Percentiles rank a stretch among this genome's conserved stretches.
Evolutionary conservation across 441 rosid species (phyloP).

Genomic region (Brassica hybrid): DNA sequence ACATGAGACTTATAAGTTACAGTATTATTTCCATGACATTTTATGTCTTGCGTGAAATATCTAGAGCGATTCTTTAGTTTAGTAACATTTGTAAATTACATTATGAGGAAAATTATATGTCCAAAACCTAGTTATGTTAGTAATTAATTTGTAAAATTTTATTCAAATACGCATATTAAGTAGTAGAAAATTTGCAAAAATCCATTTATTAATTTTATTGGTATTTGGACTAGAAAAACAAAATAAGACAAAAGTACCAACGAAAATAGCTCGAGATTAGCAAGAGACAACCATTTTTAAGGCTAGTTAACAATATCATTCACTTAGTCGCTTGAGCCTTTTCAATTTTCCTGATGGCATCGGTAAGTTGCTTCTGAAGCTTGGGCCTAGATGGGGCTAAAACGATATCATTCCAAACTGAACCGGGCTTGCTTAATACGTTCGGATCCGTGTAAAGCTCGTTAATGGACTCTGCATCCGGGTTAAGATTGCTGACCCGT

Average conservation of each 20-base stretch:
- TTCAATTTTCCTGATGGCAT: slow-evolving; percentile 54
- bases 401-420: slow-evolving; percentile 67
- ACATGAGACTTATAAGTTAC: background rate
- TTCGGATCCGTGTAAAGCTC: slow-evolving; percentile 60
- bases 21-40: background rate
- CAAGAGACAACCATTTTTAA: background rate
- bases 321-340: slow-evolving; percentile 14
- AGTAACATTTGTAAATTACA: background rate
- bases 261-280: background rate
- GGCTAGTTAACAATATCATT: slow-evolving; percentile 28
- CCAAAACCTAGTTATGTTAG: background rate
- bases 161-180: background rate
- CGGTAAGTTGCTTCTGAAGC: slow-evolving; percentile 53
- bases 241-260: background rate
- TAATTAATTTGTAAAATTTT: background rate
- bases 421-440: slow-evolving; percentile 51
- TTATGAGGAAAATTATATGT: background rate
- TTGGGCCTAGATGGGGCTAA: slow-evolving; percentile 56
- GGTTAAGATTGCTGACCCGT: slow-evolving; percentile 49
- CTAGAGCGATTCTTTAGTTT: background rate
- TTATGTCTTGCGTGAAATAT: background rate
- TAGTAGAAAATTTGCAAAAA: background rate
- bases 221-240: background rate
- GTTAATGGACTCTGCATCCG: slow-evolving; percentile 64
- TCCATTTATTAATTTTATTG: background rate